phyloP scores from a whole-genome alignment of 768 basidiomycete species.

The Mycena chlorophos region DNA sequence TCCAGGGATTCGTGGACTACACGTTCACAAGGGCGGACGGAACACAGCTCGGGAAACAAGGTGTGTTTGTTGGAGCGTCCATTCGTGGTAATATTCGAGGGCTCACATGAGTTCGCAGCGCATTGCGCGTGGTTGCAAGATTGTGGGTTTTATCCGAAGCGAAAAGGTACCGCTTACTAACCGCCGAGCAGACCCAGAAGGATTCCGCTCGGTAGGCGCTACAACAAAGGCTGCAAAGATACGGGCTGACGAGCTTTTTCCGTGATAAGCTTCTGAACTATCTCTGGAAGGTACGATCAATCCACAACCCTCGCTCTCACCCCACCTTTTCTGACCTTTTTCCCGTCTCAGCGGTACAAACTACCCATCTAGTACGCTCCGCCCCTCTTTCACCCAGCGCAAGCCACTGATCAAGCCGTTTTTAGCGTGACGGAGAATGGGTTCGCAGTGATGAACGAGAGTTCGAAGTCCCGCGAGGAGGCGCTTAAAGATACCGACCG shows the following conservation, averaged over 20 bases:
- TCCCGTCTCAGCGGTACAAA: slow-evolving; percentile 16
- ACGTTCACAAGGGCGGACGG: slow-evolving; percentile 66
- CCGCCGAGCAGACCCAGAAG: slow-evolving; percentile 48
- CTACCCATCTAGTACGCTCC: slow-evolving; percentile 54
- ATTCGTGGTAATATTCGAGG: background rate
- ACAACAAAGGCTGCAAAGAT: background rate
- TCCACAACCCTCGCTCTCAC: background rate
- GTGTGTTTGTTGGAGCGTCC: slow-evolving; percentile 30
- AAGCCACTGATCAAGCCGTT: slow-evolving; percentile 7
- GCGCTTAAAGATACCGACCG: slow-evolving; percentile 62
- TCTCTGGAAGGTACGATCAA: slow-evolving; percentile 54
- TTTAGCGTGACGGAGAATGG: slow-evolving; percentile 73
- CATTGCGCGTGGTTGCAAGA: slow-evolving; percentile 69
- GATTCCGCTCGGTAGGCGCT: slow-evolving; percentile 58
- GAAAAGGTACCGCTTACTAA: background rate
- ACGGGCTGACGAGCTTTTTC: slow-evolving; percentile 2
- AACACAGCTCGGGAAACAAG: slow-evolving; percentile 62
- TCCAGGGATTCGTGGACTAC: slow-evolving; percentile 60
- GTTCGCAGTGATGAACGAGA: slow-evolving; percentile 68
- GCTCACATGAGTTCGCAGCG: slow-evolving; percentile 34
- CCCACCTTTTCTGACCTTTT: background rate
- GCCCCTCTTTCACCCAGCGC: background rate
- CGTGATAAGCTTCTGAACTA: slow-evolving; percentile 59
- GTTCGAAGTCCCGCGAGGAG: slow-evolving; percentile 49
- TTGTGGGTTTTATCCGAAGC: slow-evolving; percentile 38